A percentile compares a stretch with the other conserved stretches of the same genome.
Evolutionary conservation across 441 rosid species (phyloP).

Genomic region (Eruca vesicaria): DNA sequence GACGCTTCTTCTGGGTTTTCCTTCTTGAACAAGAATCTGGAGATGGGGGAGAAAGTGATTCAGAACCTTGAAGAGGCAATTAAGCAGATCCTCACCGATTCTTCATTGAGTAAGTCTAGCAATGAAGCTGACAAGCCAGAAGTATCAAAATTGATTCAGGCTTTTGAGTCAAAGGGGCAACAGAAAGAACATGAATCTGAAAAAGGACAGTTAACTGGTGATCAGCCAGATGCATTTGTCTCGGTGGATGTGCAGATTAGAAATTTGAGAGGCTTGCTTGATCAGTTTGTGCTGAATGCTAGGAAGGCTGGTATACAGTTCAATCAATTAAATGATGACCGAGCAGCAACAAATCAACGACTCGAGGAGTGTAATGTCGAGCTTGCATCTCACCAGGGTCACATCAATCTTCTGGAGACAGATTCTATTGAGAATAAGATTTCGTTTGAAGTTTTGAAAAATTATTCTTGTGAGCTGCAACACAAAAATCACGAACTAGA

Average conservation of each 20-base stretch:
- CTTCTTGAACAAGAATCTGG: constrained; percentile 48
- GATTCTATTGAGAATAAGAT: constrained; percentile 58
- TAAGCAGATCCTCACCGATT: constrained; percentile 50
- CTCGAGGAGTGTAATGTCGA: constrained; percentile 48
- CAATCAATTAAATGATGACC: constrained; percentile 47
- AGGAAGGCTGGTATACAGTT: constrained; percentile 42
- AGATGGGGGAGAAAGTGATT: constrained; percentile 58
- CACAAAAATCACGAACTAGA: constrained; percentile 54
- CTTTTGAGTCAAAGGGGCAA: constrained; percentile 78
- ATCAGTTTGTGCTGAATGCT: constrained; percentile 58
- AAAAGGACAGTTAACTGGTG: constrained; percentile 41
- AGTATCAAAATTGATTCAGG: constrained; percentile 82
- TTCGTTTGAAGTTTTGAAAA: constrained; percentile 66
- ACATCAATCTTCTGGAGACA: constrained; percentile 55
- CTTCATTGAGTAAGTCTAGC: constrained; percentile 41
- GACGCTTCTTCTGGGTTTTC: constrained; percentile 48
- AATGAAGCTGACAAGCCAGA: constrained; percentile 51
- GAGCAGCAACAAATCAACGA: constrained; percentile 39
- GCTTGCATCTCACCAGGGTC: constrained; percentile 53
- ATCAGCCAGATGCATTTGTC: constrained; percentile 39
- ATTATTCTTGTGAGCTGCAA: constrained; percentile 44
- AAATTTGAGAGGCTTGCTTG: constrained; percentile 57
- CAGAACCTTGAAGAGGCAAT: constrained; percentile 65
- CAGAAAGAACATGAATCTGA: constrained; percentile 61
- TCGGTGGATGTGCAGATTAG: constrained; percentile 49